phyloP scores from a whole-genome alignment of 208 protist species.

The Leishmania braziliensis region DNA sequence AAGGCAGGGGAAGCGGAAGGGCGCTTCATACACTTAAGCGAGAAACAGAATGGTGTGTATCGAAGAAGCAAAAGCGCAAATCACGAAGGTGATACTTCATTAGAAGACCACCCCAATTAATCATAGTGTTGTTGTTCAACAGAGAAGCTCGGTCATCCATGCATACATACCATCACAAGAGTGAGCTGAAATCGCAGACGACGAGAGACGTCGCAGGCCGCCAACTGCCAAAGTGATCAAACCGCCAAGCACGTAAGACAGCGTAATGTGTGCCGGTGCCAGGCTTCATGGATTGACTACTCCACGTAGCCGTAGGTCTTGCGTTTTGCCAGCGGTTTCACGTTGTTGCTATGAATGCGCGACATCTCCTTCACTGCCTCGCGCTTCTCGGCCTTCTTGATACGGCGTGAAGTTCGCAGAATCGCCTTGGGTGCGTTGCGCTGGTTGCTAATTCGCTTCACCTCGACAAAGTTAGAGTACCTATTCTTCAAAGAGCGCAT shows the following conservation, averaged over 20 bases:
- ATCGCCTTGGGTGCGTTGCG: conserved; percentile 89
- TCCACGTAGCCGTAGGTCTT: conserved; percentile 89
- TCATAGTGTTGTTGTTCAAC: not conserved
- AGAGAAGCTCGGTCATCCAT: not conserved
- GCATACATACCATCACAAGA: not conserved
- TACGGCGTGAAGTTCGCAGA: conserved; percentile 53
- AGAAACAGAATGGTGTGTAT: not conserved
- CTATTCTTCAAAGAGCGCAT: conserved; percentile 87
- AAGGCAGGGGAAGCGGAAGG: not conserved
- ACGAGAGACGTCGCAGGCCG: not conserved
- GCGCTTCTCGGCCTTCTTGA: conserved; percentile 79
- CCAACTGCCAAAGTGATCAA: not conserved
- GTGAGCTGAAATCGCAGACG: not conserved
- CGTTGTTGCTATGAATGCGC: conserved; percentile 70
- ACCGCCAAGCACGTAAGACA: too few species aligned
- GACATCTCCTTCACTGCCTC: conserved; percentile 89
- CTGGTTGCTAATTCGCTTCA: conserved; percentile 89
- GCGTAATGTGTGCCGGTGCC: not conserved
- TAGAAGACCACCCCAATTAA: not conserved
- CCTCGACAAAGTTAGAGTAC: conserved; percentile 87
- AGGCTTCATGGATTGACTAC: conserved; percentile 25
- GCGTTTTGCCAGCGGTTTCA: conserved; percentile 85
- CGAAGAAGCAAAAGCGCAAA: not conserved
- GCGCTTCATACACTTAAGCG: conserved; percentile 1
- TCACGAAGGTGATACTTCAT: not conserved